Evolutionary conservation across 768 basidiomycete genomes (phyloP).

Genomic region (Boletus vermiculosoides): DNA sequence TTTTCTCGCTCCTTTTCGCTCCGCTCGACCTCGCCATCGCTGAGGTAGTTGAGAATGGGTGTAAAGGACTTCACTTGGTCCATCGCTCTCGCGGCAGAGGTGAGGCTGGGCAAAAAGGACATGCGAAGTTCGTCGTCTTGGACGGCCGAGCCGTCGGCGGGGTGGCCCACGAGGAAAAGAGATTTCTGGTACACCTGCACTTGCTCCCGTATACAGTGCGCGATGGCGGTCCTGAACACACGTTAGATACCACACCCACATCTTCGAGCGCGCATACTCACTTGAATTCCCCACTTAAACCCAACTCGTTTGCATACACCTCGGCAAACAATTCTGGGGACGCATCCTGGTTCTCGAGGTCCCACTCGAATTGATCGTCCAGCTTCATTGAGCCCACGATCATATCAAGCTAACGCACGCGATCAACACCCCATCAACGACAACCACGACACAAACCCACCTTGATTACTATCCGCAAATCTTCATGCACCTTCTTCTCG

Average conservation of each 20-base stretch:
- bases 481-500: constrained; percentile 68
- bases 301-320: constrained; percentile 81
- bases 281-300: constrained; percentile 91
- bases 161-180: constrained; percentile 85
- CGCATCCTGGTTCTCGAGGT: constrained; percentile 73
- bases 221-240: constrained; percentile 79
- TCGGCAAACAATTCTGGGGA: constrained; percentile 93
- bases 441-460: constrained; percentile 42
- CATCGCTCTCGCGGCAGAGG: constrained; percentile 65
- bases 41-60: constrained; percentile 85
- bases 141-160: constrained; percentile 72
- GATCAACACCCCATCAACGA: constrained; percentile 6
- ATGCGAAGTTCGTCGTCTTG: constrained; percentile 90
- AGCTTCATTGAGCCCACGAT: constrained; percentile 91
- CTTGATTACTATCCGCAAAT: constrained; percentile 90
- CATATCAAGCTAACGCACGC: constrained; percentile 76
- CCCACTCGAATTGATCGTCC: constrained; percentile 98
- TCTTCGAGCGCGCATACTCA: constrained; percentile 36
- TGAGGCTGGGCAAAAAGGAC: constrained; percentile 83
- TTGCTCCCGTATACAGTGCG: constrained; percentile 95
- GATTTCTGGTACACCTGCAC: constrained; percentile 90
- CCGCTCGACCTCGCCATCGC: constrained; percentile 84
- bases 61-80: constrained; percentile 81
- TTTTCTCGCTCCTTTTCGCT: constrained; percentile 94
- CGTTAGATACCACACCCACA: constrained; percentile 11